Conservation (phyloP, 75 land plant species). For the Larix kaempferi region DNA sequence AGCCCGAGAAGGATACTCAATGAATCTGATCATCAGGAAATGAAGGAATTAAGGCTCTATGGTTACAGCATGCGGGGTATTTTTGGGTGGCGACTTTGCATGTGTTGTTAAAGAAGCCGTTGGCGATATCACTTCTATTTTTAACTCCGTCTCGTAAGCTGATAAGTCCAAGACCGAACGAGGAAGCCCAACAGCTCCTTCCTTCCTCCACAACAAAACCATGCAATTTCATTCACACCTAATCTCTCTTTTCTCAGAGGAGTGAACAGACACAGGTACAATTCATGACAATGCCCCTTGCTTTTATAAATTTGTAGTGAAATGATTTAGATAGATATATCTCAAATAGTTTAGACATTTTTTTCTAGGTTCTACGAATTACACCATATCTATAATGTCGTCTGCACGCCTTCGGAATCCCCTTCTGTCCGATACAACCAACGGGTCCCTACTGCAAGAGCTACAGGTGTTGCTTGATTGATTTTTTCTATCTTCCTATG, state of each 20-base stretch:
- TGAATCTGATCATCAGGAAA: too few species aligned
- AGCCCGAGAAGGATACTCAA: too few species aligned
- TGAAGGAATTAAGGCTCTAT: too few species aligned
- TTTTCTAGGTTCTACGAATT: not conserved
- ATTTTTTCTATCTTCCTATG: not conserved
- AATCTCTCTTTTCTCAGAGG: not conserved
- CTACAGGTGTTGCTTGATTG: conserved; percentile 39
- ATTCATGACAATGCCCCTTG: not conserved
- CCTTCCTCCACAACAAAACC: not conserved
- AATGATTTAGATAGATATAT: not conserved
- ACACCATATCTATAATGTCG: not conserved
- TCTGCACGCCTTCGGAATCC: not conserved
- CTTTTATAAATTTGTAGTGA: not conserved
- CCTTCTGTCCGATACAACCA: conserved; percentile 24
- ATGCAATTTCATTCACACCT: not conserved
- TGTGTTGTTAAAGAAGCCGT: too few species aligned
- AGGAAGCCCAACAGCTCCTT: not conserved
- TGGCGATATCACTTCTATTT: too few species aligned
- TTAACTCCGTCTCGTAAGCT: too few species aligned
- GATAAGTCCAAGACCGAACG: not conserved
- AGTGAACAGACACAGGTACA: not conserved
- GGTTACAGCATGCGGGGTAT: too few species aligned
- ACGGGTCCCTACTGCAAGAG: conserved; percentile 59
- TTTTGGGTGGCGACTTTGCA: too few species aligned
- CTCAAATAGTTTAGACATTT: not conserved